Percentiles rank a stretch among this genome's conserved stretches.
phyloP scores from a whole-genome alignment of 768 basidiomycete species.

The Leccinum subgranulosum region DNA sequence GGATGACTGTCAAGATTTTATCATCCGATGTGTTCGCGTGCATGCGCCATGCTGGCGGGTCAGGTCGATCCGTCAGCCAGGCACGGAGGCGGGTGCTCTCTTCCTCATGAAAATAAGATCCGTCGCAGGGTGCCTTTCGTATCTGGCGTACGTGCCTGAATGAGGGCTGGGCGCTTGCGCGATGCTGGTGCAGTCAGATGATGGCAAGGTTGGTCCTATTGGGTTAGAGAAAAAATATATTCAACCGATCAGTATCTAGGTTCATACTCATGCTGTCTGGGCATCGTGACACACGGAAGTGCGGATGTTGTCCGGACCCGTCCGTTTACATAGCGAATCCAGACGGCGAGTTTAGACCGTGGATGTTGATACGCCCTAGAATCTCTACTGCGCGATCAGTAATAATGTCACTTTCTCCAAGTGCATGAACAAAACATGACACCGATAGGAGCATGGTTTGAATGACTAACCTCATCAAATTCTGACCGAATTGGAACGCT shows the following conservation, averaged over 20 bases:
- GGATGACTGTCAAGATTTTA: not conserved
- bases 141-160: not conserved
- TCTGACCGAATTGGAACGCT: not conserved
- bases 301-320: not conserved
- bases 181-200: not conserved
- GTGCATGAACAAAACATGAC: not conserved
- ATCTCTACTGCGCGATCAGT: not conserved
- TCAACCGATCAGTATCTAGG: not conserved
- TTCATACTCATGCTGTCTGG: not conserved
- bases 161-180: not conserved
- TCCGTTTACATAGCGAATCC: not conserved
- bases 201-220: not conserved
- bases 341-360: not conserved
- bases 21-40: not conserved
- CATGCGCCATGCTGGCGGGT: not conserved
- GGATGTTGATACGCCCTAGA: not conserved
- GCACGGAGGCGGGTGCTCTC: not conserved
- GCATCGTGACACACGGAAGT: not conserved
- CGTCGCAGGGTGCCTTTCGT: not conserved
- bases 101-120: not conserved
- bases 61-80: not conserved
- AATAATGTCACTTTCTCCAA: not conserved
- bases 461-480: not conserved
- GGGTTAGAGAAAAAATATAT: not conserved
- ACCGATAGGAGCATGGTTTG: not conserved